Evolutionary conservation across 1,284 basidiomycete species (phyloP), one percentile per base, ranked within the genome.

Genomic region (Vanrija sp.): DNA sequence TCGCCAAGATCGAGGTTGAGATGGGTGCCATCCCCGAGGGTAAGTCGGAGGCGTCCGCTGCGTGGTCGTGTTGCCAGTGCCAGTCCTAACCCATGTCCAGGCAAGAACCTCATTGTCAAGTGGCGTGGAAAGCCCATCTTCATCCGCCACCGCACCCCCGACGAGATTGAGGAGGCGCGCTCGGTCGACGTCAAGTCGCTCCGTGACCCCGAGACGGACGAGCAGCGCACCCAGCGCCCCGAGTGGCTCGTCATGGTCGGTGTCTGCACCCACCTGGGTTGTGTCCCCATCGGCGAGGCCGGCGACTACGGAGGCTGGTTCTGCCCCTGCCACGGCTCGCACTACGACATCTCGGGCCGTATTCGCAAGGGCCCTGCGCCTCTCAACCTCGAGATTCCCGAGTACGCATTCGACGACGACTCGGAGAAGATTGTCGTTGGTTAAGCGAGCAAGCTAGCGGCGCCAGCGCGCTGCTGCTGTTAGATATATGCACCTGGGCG

Each of bases 61-160:
- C n/a, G n/a, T 68, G 56, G 67, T 71, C 19, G 41, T 10, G 15
- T 16, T 42, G 15, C 10, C 10, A 9, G 20, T 42, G 15, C n/a
- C n/a, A n/a, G n/a, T n/a, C n/a, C 46, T 53, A 44, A 53, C 51
- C 2, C 31, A 15, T 27, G 5, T n/a, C n/a, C 51, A 71, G 71
- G 71, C 60, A 72, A 73, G 61, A 74, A 74, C 70, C 89, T 90
- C 66, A 87, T 96, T 77, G 90, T 96, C 81, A 96, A 96, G 80
- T 98, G 96, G 96, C 89, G 95, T 75, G 96, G 95, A 75, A 99
- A 98, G 84, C 96, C 96, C 64, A 95, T 99, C 56, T 98, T 98
- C 81, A 91, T 99, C 75, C 86, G 96, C 66, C 95, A 99, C 82
- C 86, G 96, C 69, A 99, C 96, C 23, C 74, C 82, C 54, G 83